Evolutionary conservation across 2,329 filamentous ascomycete species (phyloP), one percentile per base, ranked within the genome.

Genomic region (Albophoma yamanashiensis): DNA sequence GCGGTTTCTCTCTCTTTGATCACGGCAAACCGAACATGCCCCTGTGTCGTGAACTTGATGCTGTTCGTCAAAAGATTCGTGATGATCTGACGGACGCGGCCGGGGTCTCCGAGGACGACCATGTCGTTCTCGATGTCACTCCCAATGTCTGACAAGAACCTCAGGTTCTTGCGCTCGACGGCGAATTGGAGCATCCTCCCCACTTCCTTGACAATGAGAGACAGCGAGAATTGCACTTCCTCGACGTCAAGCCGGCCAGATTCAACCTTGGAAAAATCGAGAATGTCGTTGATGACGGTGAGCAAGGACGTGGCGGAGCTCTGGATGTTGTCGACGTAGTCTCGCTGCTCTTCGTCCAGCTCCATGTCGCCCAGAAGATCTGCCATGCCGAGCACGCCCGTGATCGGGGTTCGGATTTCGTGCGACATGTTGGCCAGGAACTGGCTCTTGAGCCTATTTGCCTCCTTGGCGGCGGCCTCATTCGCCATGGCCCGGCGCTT

Each of bases 211-310:
- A 92, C 83, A 15, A 91, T 84, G 1, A 90, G 79, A 0, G 86
- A 86, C 2, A 92, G 76, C 36, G 87, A 90, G 66, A 92, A 93
- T 62, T 91, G 88, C 0, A 92, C 88, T 66, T 92, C 88, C 71
- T 92, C 89, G 47, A 92, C 87, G 63, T 92, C 89, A 25, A 92
- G 74, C 9, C 87, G 80, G 3, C 89, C 89, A 11, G 87, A 90
- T 69, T 92, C 89, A 1, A 91, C 87, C 71, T 95, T 95, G 4
- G 90, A 94, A 70, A 95, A 92, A 72, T 95, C 91, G 1, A 96
- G 77, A 59, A 95, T 95, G 67, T 96, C 91, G 68, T 96, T 95
- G 73, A 96, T 95, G 47, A 96, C 88, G 0, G 90, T 93, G 25
- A 96, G 78, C 3, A 96, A 76, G 2, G 89, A 91, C 64, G 93